Evolutionary conservation across 2,329 filamentous ascomycete genomes (phyloP), one percentile per base, ranked within the genome.

Genomic region (Lachnellula suecica): DNA sequence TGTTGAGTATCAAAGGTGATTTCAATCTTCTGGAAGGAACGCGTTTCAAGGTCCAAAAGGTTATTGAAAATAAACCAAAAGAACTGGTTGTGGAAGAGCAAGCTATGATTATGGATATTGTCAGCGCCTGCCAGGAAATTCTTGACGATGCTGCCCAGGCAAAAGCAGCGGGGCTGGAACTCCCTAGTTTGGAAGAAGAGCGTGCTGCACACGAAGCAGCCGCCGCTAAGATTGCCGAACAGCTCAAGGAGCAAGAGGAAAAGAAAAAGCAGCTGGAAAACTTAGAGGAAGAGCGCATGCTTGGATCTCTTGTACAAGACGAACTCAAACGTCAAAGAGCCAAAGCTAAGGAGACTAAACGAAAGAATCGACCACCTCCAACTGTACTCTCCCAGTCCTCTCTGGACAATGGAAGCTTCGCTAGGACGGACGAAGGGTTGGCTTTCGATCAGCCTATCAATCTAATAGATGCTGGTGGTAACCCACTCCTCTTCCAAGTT

Each of bases 131-230:
- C 25, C 78, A 83, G 59, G 85, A 88, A 54, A 75, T 93, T 9
- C 78, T 97, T 4, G 91, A 97, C 70, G 89, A 95, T 68, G 90
- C 90, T n/a, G 89, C 91, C 1, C 79, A 85, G 59, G 84, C 85
- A 24, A 88, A 88, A 61, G 86, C 88, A 44, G 82, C 86, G 50
- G 88, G 90, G 27, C 82, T 85, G 50, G 82, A 91, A 56, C 74
- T 96, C 15, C 91, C 91, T 1, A 96, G 91, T 27, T 76, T 97
- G 6, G 91, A 96, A 64, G 91, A 95, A 63, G 92, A 97, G 70
- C 83, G 92, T 35, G 91, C 88, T 24, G 84, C 84, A 13, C 90
- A 96, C 57, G 89, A 95, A 71, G 87, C 87, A 20, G 83, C 82
- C 22, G 76, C 89, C 24, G 83, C 83, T 42, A 78, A 79, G 63